phyloP scores from a whole-genome alignment of 768 basidiomycete species.

The Suillus fuscotomentosus region DNA sequence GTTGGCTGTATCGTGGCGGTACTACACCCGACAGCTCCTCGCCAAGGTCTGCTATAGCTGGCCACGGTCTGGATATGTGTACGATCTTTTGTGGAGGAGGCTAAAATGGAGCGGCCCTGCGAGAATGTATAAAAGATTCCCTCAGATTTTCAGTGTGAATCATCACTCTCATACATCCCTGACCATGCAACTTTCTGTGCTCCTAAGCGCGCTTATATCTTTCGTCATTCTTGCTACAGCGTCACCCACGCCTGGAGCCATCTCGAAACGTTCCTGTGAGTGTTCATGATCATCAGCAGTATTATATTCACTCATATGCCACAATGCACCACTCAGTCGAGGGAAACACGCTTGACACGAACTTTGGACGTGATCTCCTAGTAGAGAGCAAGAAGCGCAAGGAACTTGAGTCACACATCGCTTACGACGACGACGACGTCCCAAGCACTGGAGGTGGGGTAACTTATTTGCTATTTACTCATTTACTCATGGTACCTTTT shows the following conservation, averaged over 20 bases:
- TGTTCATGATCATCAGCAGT: not conserved
- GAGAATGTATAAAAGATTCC: not conserved
- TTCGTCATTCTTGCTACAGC: not conserved
- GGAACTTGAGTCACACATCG: too few species aligned
- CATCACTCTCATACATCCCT: not conserved
- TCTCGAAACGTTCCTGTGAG: not conserved
- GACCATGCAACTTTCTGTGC: slow-evolving; percentile 2
- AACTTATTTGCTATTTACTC: too few species aligned
- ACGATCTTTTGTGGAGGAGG: not conserved
- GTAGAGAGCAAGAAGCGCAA: too few species aligned
- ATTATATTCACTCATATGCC: not conserved
- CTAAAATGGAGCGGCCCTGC: too few species aligned
- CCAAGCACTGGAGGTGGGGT: too few species aligned
- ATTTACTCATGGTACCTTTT: too few species aligned
- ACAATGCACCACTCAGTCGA: not conserved
- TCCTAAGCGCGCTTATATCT: not conserved
- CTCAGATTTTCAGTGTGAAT: not conserved
- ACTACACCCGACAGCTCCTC: not conserved
- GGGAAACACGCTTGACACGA: too few species aligned
- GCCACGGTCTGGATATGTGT: not conserved
- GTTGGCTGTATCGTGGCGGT: not conserved
- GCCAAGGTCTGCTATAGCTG: not conserved
- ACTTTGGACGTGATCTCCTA: too few species aligned
- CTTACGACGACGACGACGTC: too few species aligned
- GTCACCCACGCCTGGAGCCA: not conserved